Evolutionary conservation across 2,329 filamentous ascomycete species (phyloP).

Genomic region (Raffaelea ambrosiae): DNA sequence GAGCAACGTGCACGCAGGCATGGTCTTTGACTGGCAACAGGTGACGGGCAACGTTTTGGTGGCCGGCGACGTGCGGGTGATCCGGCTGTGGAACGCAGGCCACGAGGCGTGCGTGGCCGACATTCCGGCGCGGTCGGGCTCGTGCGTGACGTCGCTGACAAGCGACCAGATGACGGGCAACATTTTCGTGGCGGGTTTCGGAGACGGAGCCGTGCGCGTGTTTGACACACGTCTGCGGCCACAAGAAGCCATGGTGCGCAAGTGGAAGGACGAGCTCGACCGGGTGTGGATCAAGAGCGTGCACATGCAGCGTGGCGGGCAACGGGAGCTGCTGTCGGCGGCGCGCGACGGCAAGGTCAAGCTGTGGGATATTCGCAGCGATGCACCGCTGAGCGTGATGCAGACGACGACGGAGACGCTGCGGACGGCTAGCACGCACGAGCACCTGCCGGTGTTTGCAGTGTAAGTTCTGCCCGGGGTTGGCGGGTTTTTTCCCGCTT

Average conservation of each 20-base stretch:
- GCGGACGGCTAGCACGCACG: conserved; percentile 83
- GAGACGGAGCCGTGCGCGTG: conserved; percentile 86
- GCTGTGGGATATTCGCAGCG: conserved; percentile 92
- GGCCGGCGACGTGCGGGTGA: conserved; percentile 89
- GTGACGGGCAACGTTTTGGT: conserved; percentile 93
- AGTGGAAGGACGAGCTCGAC: conserved; percentile 83
- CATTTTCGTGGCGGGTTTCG: conserved; percentile 91
- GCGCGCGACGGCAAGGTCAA: conserved; percentile 90
- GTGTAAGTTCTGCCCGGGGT: conserved; percentile 66
- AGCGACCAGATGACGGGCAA: conserved; percentile 97
- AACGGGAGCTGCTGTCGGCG: conserved; percentile 82
- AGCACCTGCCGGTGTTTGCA: conserved; percentile 93
- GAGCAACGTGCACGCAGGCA: conserved; percentile 86
- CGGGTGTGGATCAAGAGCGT: conserved; percentile 93
- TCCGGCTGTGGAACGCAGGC: conserved; percentile 91
- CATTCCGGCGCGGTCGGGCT: conserved; percentile 88
- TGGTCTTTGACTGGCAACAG: conserved; percentile 99
- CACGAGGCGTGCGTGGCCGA: conserved; percentile 89
- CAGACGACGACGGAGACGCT: conserved; percentile 69
- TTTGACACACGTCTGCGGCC: conserved; percentile 83
- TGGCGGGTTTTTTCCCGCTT: neutral
- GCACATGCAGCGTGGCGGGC: conserved; percentile 91
- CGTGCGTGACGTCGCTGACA: conserved; percentile 90
- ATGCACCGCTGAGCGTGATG: conserved; percentile 64
- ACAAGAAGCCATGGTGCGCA: conserved; percentile 86